These are phyloP conservation scores for Trichomonascaceae sp. DNA, from an alignment of 1,139 yeast species.

Conservation along the genomic window DNA sequence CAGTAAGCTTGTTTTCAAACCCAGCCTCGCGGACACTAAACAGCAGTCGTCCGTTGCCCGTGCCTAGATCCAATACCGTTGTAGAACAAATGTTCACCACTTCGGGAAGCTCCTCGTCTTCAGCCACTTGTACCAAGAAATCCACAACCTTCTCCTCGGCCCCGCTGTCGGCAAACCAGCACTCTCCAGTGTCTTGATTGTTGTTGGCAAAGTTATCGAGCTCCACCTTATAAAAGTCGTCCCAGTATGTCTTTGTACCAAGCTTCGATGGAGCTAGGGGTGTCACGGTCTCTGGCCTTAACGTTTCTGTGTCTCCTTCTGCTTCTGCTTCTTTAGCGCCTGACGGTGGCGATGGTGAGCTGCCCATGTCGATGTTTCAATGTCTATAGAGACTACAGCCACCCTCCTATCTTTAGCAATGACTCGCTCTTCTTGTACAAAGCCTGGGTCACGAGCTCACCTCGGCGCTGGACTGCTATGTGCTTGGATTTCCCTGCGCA, in stretches of 20 bases:
- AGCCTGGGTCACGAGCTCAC: too few relatives aligned
- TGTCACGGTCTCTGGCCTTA: too few relatives aligned
- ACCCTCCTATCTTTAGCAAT: too few relatives aligned
- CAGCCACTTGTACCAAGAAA: constrained; percentile 38
- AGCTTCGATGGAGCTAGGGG: constrained; percentile 14
- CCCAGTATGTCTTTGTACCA: constrained; percentile 43
- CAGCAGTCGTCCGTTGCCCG: constrained; percentile 88
- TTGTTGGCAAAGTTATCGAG: constrained; percentile 55
- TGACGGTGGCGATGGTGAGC: too few relatives aligned
- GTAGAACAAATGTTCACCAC: constrained; percentile 13
- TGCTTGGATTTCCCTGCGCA: too few relatives aligned
- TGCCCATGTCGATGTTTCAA: too few relatives aligned
- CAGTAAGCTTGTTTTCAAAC: constrained; percentile 39
- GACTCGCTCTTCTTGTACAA: too few relatives aligned
- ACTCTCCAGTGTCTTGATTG: constrained; percentile 79
- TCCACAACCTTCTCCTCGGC: constrained; percentile 76
- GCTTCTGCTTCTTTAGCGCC: too few relatives aligned
- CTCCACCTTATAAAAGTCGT: constrained; percentile 67
- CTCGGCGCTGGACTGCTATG: too few relatives aligned
- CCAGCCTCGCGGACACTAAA: constrained; percentile 57
- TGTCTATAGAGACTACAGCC: too few relatives aligned
- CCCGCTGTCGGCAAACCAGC: constrained; percentile 90
- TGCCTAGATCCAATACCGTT: constrained; percentile 69
- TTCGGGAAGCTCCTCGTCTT: constrained; percentile 13
- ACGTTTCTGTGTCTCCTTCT: too few relatives aligned